phyloP scores from a whole-genome alignment of 495 filamentous ascomycete species.

The Terfezia claveryi region DNA sequence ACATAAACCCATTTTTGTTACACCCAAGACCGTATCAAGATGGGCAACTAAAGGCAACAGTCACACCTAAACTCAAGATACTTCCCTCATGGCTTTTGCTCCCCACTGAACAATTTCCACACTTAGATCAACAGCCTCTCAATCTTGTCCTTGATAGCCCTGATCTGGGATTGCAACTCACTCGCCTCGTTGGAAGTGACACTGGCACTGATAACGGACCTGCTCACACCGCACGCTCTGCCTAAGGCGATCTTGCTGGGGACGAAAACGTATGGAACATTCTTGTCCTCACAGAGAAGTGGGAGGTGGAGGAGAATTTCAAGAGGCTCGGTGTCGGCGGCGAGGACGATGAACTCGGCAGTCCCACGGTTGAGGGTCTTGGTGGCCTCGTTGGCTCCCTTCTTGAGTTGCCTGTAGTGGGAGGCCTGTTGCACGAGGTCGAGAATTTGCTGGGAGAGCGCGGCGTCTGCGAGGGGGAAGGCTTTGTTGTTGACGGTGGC shows the following conservation, averaged over 20 bases:
- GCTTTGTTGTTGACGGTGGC: slow-evolving; percentile 24
- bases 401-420: slow-evolving; percentile 74
- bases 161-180: slow-evolving; percentile 69
- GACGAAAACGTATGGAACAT: slow-evolving; percentile 49
- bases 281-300: slow-evolving; percentile 68
- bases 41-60: too few species aligned
- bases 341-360: slow-evolving; percentile 68
- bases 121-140: slow-evolving; percentile 86
- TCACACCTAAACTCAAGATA: too few species aligned
- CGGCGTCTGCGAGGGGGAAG: slow-evolving; percentile 73
- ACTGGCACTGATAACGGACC: slow-evolving; percentile 65
- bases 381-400: slow-evolving; percentile 58
- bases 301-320: slow-evolving; percentile 84
- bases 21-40: too few species aligned
- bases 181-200: slow-evolving; percentile 88
- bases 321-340: slow-evolving; percentile 68
- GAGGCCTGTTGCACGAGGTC: slow-evolving; percentile 72
- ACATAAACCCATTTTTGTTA: too few species aligned
- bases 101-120: background rate
- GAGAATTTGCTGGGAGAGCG: slow-evolving; percentile 56
- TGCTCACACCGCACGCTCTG: slow-evolving; percentile 59
- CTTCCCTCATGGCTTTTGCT: too few species aligned
- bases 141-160: slow-evolving; percentile 75
- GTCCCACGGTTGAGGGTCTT: slow-evolving; percentile 81
- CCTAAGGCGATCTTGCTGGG: slow-evolving; percentile 51